phyloP scores from a whole-genome alignment of 1,139 yeast species.

The Wickerhamomyces sp. region DNA sequence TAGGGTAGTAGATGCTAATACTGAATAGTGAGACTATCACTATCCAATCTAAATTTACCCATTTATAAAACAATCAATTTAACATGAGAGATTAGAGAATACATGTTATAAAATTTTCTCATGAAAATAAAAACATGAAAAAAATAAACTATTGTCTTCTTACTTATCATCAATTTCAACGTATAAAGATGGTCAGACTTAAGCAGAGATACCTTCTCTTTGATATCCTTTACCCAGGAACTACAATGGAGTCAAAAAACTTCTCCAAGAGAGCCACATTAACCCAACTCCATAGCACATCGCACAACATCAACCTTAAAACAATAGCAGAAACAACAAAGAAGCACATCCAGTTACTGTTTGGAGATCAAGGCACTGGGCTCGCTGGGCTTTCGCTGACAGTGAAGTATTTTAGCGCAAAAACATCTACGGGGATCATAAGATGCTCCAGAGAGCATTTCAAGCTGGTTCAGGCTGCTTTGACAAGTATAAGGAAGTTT shows the following conservation, averaged over 20 bases:
- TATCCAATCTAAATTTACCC: too few species aligned
- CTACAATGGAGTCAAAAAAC: slow-evolving; percentile 10
- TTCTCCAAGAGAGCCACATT: slow-evolving; percentile 31
- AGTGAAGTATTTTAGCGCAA: slow-evolving; percentile 75
- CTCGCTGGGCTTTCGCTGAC: slow-evolving; percentile 55
- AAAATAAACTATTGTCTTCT: too few species aligned
- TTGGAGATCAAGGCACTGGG: slow-evolving; percentile 81
- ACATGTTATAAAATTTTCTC: too few species aligned
- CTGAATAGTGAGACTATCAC: too few species aligned
- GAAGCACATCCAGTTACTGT: slow-evolving; percentile 48
- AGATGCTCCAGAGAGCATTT: slow-evolving; percentile 69
- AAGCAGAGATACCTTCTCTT: slow-evolving; percentile 82
- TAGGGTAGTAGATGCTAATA: too few species aligned
- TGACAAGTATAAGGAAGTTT: slow-evolving; percentile 56
- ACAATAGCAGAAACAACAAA: slow-evolving; percentile 50
- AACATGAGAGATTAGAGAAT: too few species aligned
- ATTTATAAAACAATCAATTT: too few species aligned
- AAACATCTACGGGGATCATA: slow-evolving; percentile 81
- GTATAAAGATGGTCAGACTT: slow-evolving; percentile 81
- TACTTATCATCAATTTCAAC: too few species aligned
- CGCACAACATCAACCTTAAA: slow-evolving; percentile 40
- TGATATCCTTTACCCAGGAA: slow-evolving; percentile 65
- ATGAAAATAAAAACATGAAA: too few species aligned
- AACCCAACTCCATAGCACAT: slow-evolving; percentile 44
- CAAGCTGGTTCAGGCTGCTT: slow-evolving; percentile 62